Base-by-base conservation (phyloP, 352 stramenopile species). In the Globisporangium viniferum region DNA sequence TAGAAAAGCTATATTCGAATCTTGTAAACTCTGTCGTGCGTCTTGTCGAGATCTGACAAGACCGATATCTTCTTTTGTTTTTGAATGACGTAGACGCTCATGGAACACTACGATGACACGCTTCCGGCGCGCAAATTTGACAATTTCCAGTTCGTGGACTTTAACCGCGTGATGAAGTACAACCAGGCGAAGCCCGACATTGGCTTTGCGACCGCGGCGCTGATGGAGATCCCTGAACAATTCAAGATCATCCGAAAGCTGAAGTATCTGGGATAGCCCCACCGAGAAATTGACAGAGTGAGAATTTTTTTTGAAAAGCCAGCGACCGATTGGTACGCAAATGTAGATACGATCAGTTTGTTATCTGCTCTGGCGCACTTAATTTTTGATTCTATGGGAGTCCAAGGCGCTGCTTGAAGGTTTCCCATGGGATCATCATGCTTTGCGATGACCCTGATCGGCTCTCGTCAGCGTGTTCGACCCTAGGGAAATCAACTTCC, bases 141-240 rank as follows among this genome's bases (percentile, higher is more conserved):
- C 63, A 95, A 95, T 58, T 93, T 93, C 62, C 84, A 91, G 70
- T 93, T 92, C 56, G 80, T 95, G 7, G 77, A 92, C 36, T 88
- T 84, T 36, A 84, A 76, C 56, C 51, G 77, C 48, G 72, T 92
- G 41, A 79, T 89, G 60, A 72, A 71, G 41, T 69, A 79, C n/a
- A 86, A 87, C 56, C 62, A 59, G 1, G 58, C 73, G 24, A 85
- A 90, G 33, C 82, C 82, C 1, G 84, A 90, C 7, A 59, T 89
- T 24, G 79, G 73, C 29, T 91, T 95, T 66, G 87, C 85, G 3
- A 85, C 82, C 4, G 76, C 77, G 14, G 84, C 85, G 8, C 66
- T 95, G 44, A 86, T 87, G 71, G 80, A 92, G 58, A 83, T 93
- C 57, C 84, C 81, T 74, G 82, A 86, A 33, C 78, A 86, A 64